Conservation (phyloP, 1,139 yeast species). For the Meyerozyma smithsonii region DNA sequence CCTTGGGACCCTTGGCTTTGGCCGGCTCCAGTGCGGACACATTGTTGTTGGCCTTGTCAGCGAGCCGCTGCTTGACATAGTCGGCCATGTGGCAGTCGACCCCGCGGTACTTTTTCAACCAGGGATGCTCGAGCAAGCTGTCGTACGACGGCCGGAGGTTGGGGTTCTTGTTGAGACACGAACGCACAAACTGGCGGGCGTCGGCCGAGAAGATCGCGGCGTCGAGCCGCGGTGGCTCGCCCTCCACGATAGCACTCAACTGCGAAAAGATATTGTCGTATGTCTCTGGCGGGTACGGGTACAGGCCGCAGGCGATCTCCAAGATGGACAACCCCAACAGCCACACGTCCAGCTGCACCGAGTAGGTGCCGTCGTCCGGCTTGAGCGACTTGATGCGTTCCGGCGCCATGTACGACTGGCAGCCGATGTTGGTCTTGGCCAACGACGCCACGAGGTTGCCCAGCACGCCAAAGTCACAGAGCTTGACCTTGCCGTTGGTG, state of each 20-base stretch:
- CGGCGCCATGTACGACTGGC: constrained; percentile 99
- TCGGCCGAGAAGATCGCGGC: constrained; percentile 55
- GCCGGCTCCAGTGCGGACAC: not conserved
- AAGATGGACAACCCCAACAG: constrained; percentile 84
- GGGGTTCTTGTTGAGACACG: constrained; percentile 80
- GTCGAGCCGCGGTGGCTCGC: constrained; percentile 79
- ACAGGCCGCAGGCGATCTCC: constrained; percentile 86
- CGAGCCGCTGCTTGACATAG: constrained; percentile 26
- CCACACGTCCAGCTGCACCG: constrained; percentile 97
- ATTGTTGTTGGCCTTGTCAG: not conserved
- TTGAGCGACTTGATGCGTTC: constrained; percentile 70
- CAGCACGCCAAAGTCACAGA: constrained; percentile 95
- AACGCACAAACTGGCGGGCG: constrained; percentile 76
- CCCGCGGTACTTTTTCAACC: constrained; percentile 56
- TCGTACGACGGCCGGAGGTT: constrained; percentile 79
- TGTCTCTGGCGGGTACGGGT: constrained; percentile 95
- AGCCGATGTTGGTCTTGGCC: constrained; percentile 95
- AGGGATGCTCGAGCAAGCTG: constrained; percentile 70
- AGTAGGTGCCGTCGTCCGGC: constrained; percentile 72
- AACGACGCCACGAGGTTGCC: constrained; percentile 94
- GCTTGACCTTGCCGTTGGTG: constrained; percentile 77
- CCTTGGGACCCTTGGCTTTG: no score
- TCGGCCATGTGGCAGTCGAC: constrained; percentile 42
- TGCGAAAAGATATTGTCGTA: constrained; percentile 88
- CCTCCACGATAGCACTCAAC: constrained; percentile 92